A percentile compares a stretch with the other conserved stretches of the same genome.
Conservation (phyloP, 495 filamentous ascomycete genomes). For the Chaetomium fimeti region DNA sequence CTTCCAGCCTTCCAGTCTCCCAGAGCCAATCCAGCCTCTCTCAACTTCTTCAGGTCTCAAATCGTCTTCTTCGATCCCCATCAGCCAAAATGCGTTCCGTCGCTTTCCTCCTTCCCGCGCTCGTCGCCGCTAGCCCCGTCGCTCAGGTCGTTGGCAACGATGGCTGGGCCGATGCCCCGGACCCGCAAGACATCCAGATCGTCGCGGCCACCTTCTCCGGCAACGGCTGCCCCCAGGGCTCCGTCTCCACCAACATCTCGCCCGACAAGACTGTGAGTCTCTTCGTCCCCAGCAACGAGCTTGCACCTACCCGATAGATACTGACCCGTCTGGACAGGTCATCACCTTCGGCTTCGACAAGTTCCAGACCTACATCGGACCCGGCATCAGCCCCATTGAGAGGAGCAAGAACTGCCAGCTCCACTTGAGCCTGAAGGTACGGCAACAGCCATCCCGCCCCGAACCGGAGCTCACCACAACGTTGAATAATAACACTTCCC, state of each 20-base stretch:
- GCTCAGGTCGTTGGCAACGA: slow-evolving; percentile 29
- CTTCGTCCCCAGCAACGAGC: not conserved
- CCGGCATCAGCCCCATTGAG: slow-evolving; percentile 38
- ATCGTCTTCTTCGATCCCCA: slow-evolving; percentile 18
- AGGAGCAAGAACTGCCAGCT: slow-evolving; percentile 62
- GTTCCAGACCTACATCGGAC: slow-evolving; percentile 59
- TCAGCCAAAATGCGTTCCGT: slow-evolving; percentile 47
- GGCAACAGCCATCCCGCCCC: not conserved
- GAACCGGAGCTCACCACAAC: not conserved
- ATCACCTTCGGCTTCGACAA: slow-evolving; percentile 58
- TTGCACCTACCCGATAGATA: not conserved
- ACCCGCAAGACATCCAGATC: slow-evolving; percentile 47
- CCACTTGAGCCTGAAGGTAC: slow-evolving; percentile 51
- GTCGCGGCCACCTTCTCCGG: slow-evolving; percentile 59
- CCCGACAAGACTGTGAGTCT: slow-evolving; percentile 49
- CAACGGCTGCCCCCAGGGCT: slow-evolving; percentile 56
- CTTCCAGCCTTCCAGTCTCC: slow-evolving; percentile 29
- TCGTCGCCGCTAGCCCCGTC: slow-evolving; percentile 48
- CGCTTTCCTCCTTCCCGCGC: slow-evolving; percentile 47
- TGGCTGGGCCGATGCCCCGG: slow-evolving; percentile 39
- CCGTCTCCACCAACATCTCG: slow-evolving; percentile 51
- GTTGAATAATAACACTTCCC: not conserved
- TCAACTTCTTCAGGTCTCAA: slow-evolving; percentile 1
- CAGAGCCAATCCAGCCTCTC: slow-evolving; percentile 11
- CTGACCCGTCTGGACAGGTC: slow-evolving; percentile 35